A percentile compares a stretch with the other conserved stretches of the same genome.
Conservation (phyloP, 192 early-diverging fungal species). For the Paraglomus brasilianum region DNA sequence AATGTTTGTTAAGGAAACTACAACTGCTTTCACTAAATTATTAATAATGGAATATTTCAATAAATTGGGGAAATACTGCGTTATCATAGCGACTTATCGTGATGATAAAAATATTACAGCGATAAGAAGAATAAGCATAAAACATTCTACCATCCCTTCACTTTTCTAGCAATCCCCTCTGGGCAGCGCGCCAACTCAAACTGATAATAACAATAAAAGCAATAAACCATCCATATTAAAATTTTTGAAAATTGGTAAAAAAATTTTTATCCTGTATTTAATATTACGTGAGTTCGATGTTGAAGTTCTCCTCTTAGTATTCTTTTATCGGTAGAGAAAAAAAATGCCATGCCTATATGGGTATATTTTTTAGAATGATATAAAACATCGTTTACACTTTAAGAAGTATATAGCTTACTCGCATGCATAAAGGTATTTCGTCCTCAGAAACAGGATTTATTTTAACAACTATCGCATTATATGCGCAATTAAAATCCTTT, state of each 20-base stretch:
- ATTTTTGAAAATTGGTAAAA: constrained; percentile 8
- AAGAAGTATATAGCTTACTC: constrained; percentile 24
- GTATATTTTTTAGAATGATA: constrained; percentile 26
- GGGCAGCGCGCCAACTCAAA: constrained; percentile 22
- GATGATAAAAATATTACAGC: too few species aligned
- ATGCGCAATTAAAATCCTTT: background rate
- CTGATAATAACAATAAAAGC: constrained; percentile 17
- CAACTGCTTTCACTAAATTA: too few species aligned
- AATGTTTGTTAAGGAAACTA: too few species aligned
- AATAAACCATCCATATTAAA: constrained; percentile 18
- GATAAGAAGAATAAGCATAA: too few species aligned
- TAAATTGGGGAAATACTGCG: too few species aligned
- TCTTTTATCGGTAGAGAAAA: background rate
- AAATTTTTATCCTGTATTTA: constrained; percentile 15
- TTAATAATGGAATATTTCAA: too few species aligned
- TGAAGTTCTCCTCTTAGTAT: background rate
- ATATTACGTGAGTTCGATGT: constrained; percentile 19
- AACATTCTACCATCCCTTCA: too few species aligned
- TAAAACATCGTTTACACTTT: constrained; percentile 8
- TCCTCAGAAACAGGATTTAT: constrained; percentile 5
- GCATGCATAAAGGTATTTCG: constrained; percentile 9
- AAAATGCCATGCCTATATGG: constrained; percentile 16
- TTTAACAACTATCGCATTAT: constrained; percentile 27
- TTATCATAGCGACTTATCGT: too few species aligned
- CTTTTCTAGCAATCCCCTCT: too few species aligned